Percentiles rank a stretch among this genome's conserved stretches.
These are phyloP conservation scores for Pisolithus tinctorius DNA, from an alignment of 768 basidiomycete genomes.

Conservation along the genomic window DNA sequence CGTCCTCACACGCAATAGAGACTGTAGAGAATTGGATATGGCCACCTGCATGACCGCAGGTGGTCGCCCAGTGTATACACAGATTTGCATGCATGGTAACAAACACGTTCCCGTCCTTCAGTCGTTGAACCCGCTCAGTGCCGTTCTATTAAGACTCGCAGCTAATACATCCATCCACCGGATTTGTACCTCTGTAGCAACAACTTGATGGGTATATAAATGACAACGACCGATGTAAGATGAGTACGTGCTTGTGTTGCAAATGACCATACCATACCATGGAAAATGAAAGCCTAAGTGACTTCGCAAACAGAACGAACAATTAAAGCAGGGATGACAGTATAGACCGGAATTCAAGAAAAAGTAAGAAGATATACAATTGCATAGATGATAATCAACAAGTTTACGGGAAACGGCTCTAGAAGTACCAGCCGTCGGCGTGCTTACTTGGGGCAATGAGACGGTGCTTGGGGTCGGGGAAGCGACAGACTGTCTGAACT, in stretches of 20 bases:
- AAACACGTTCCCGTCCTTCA: neutral
- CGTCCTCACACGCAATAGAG: conserved; percentile 59
- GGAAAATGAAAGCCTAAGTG: neutral
- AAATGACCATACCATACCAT: neutral
- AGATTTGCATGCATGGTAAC: neutral
- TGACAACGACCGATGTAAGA: conserved; percentile 13
- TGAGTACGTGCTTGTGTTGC: neutral
- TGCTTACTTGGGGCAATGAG: conserved; percentile 66
- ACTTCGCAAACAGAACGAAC: neutral
- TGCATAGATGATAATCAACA: neutral
- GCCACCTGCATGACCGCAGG: conserved; percentile 15
- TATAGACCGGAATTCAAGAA: neutral
- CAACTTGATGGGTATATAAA: conserved; percentile 32
- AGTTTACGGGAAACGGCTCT: neutral
- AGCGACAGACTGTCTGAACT: conserved; percentile 24
- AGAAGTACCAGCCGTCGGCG: conserved; percentile 70
- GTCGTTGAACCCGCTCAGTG: conserved; percentile 7
- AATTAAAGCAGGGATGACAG: neutral
- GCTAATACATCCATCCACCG: conserved; percentile 32
- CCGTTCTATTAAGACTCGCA: conserved; percentile 17
- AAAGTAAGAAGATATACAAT: neutral
- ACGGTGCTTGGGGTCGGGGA: conserved; percentile 74
- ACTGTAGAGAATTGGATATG: conserved; percentile 81
- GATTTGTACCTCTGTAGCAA: conserved; percentile 32
- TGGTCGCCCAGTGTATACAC: neutral